These are phyloP conservation scores for Thelephora terrestris DNA, from an alignment of 1,284 basidiomycete species.

Conservation along the genomic window DNA sequence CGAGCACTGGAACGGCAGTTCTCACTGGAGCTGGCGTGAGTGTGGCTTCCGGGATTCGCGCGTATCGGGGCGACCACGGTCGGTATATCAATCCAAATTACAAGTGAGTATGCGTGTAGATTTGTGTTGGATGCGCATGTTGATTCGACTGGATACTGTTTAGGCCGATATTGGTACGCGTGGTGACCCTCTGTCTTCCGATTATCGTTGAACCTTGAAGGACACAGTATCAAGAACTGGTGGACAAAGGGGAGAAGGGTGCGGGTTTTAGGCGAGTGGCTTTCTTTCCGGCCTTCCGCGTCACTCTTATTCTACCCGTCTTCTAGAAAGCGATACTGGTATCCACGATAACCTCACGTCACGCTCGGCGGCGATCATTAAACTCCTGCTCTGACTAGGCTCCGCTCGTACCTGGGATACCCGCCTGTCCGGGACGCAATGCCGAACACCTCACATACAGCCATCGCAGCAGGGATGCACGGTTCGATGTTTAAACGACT, in stretches of 20 bases:
- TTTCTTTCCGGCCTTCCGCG: neutral
- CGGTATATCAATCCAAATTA: conserved; percentile 88
- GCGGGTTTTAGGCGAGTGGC: conserved; percentile 48
- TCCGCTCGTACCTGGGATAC: conserved; percentile 80
- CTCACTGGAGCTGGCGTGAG: conserved; percentile 88
- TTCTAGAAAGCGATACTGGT: conserved; percentile 68
- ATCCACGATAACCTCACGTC: conserved; percentile 9
- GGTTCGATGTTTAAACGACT: conserved; percentile 51
- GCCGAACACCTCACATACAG: conserved; percentile 83
- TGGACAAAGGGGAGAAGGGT: conserved; percentile 59
- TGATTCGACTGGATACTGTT: conserved; percentile 7
- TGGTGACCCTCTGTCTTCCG: neutral
- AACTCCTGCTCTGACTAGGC: conserved; percentile 31
- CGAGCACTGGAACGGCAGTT: conserved; percentile 54
- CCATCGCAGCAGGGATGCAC: conserved; percentile 74
- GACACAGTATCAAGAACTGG: conserved; percentile 69
- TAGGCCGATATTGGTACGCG: conserved; percentile 16
- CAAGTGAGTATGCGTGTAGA: conserved; percentile 45
- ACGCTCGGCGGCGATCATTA: neutral
- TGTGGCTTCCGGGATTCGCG: conserved; percentile 86
- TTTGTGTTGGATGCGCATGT: neutral
- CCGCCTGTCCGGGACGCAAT: conserved; percentile 68
- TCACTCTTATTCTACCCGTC: neutral
- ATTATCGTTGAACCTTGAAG: conserved; percentile 14
- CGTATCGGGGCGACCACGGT: conserved; percentile 78